These are phyloP conservation scores for Cylindrotheca fusiformis DNA, from an alignment of 108 stramenopile genomes.

Conservation along the genomic window DNA sequence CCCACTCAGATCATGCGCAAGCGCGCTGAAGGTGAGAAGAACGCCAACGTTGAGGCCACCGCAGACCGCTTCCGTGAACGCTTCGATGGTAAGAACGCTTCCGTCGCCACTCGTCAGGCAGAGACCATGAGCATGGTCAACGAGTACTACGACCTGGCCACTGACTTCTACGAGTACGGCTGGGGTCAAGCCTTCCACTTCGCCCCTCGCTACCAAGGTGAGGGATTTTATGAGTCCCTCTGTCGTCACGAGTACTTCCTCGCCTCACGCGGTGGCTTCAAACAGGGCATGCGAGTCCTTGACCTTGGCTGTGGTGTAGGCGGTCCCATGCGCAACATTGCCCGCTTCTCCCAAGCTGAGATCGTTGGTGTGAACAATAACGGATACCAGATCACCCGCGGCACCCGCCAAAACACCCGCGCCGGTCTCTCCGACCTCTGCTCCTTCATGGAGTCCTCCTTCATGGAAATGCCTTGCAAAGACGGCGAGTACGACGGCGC, in stretches of 20 bases:
- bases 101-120: no score
- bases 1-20: no score
- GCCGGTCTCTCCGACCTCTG: conserved; percentile 22
- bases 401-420: conserved; percentile 62
- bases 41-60: no score
- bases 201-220: conserved; percentile 72
- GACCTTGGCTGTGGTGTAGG: conserved; percentile 97
- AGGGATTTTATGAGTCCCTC: conserved; percentile 82
- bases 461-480: conserved; percentile 88
- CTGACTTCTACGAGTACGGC: conserved; percentile 96
- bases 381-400: conserved; percentile 87
- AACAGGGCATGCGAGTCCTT: conserved; percentile 43
- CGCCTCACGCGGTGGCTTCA: conserved; percentile 56
- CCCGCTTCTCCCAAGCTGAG: conserved; percentile 65
- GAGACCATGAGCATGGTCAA: no score
- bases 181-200: conserved; percentile 94
- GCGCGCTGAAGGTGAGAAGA: no score
- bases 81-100: no score
- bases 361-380: conserved; percentile 86
- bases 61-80: no score
- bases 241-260: conserved; percentile 89
- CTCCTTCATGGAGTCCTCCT: conserved; percentile 89
- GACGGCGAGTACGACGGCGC: conserved; percentile 75
- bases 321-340: conserved; percentile 94
- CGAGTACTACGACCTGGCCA: conserved; percentile 91